Evolutionary conservation across 768 basidiomycete species (phyloP).

Genomic region (Boletus speciosus): DNA sequence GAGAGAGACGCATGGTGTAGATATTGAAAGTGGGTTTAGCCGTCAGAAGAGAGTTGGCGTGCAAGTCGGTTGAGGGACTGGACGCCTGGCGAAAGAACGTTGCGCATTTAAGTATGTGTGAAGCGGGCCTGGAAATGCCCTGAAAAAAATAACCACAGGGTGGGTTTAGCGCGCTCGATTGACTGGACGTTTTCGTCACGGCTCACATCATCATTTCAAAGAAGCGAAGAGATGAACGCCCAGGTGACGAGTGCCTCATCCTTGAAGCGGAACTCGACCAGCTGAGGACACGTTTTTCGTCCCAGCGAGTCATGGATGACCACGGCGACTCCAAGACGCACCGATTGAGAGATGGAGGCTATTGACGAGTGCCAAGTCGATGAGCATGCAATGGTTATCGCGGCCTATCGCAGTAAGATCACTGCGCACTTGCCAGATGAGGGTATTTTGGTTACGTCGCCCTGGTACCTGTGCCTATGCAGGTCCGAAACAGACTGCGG

Average conservation of each 20-base stretch:
- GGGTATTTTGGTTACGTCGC: too few species aligned
- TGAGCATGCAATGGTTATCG: too few species aligned
- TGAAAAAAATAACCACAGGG: slow-evolving; percentile 4
- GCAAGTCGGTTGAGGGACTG: neutral
- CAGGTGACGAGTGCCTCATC: neutral
- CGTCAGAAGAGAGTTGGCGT: neutral
- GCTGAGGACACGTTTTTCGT: neutral
- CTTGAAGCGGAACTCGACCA: too few species aligned
- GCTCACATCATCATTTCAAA: neutral
- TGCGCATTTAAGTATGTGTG: neutral
- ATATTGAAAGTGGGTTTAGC: too few species aligned
- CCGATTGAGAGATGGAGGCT: neutral
- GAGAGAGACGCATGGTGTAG: slow-evolving; percentile 14
- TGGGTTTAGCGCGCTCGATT: slow-evolving; percentile 10
- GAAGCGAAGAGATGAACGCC: slow-evolving; percentile 2
- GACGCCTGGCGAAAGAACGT: neutral
- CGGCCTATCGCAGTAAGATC: too few species aligned
- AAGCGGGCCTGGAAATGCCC: neutral
- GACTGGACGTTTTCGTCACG: slow-evolving; percentile 9
- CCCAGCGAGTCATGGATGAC: too few species aligned
- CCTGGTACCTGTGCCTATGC: too few species aligned
- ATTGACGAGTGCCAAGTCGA: too few species aligned
- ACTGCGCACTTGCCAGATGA: too few species aligned
- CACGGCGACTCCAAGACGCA: neutral
- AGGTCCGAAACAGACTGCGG: too few species aligned